Evolutionary conservation across 192 early-diverging fungal genomes (phyloP), one percentile per base, ranked within the genome.

Genomic region (Chytriomyces hyalinus): DNA sequence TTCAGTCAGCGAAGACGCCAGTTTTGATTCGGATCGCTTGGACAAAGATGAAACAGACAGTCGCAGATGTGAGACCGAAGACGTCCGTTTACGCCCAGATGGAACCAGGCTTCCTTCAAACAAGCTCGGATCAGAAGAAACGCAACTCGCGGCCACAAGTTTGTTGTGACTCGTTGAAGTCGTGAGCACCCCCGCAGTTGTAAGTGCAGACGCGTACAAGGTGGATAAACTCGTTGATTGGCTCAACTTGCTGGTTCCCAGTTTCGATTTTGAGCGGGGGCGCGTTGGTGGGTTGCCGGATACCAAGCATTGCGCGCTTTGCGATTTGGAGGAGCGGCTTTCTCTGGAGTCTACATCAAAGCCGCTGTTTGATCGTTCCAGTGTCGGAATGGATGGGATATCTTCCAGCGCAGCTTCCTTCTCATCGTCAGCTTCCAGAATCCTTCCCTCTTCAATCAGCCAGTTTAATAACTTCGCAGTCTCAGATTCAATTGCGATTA

Each of bases 401-500:
- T 47, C 66, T 7, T 49, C 26, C 36, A 8, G 20, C 2, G 22
- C 68, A 9, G 43, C 15, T 13, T 28, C 66, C 44, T 9, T 47
- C 8, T 70, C 68, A 6, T 70, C 68, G 11, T 46, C 36, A 47
- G 9, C 9, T 53, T 70, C 68, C 9, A 70, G 47, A 20, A 70
- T 51, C 7, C 50, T 4, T 7, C 68, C 68, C 45, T 70, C 68
- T 57, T 70, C 51, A 26, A 70, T 70, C n/a, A 70, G 45, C 47
- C 47, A 70, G 26, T 70, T 45, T 10, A 70, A 26, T 15, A 70
- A 36, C 22, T 70, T 70, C 20, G 49, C 68, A 53, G 68, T 70
- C 45, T 70, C 49, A 1, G 17, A 49, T 70, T 70, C 68, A 28
- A 70, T 24, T 1, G 68, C 53, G n/a, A 73, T 73, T 24, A 73